Conservation (phyloP, 192 early-diverging fungal genomes). For the Dissophora ornata region DNA sequence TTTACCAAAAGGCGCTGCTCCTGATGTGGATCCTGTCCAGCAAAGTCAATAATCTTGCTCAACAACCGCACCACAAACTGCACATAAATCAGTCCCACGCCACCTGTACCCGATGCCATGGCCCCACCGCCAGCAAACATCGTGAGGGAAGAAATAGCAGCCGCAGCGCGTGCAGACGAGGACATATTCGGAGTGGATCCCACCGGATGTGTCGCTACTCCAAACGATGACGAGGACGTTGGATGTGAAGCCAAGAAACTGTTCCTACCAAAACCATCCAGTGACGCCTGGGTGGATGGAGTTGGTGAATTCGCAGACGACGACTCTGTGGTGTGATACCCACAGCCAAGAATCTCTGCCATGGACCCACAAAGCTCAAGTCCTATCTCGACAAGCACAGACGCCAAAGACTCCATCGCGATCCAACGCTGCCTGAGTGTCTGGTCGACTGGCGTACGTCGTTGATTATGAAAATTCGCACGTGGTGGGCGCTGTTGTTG, state of each 20-base stretch:
- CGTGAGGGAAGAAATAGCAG: constrained; percentile 33
- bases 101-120: constrained; percentile 46
- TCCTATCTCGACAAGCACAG: constrained; percentile 43
- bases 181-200: background rate
- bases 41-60: constrained; percentile 51
- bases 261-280: background rate
- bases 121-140: constrained; percentile 33
- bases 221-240: background rate
- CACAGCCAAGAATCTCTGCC: constrained; percentile 36
- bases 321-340: background rate
- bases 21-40: constrained; percentile 37
- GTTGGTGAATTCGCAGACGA: background rate
- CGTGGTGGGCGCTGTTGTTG: constrained; percentile 8
- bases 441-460: constrained; percentile 15
- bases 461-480: constrained; percentile 1
- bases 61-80: constrained; percentile 46
- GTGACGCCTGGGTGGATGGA: background rate
- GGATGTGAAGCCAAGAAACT: background rate
- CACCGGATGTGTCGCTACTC: background rate
- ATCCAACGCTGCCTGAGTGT: constrained; percentile 22
- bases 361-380: constrained; percentile 46
- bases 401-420: constrained; percentile 29
- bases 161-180: constrained; percentile 27
- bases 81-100: constrained; percentile 43
- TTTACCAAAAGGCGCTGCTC: constrained; percentile 47